These are phyloP conservation scores for Cryptosporidium sp. DNA, from an alignment of 169 alveolate species.

Conservation along the genomic window DNA sequence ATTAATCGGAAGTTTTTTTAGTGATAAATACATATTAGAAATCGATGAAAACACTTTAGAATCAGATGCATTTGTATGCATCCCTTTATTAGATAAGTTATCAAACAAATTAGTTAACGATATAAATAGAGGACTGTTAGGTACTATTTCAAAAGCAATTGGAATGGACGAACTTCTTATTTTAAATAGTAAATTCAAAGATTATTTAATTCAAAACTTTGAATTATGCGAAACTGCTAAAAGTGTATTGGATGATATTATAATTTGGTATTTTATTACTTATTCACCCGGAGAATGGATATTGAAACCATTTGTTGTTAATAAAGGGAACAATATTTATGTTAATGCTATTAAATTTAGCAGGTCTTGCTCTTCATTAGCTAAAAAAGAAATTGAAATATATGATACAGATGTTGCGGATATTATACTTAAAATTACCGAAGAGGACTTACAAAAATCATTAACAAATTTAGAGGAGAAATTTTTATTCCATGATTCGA, in stretches of 20 bases:
- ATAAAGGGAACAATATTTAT: neutral
- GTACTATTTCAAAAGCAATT: conserved; percentile 1
- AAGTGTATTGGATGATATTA: neutral
- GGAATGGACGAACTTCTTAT: conserved; percentile 11
- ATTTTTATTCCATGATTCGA: conserved; percentile 37
- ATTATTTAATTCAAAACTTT: conserved; percentile 7
- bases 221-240: conserved; percentile 16
- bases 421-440: conserved; percentile 20
- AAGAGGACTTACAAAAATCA: conserved; percentile 39
- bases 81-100: conserved; percentile 2
- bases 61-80: conserved; percentile 29
- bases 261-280: conserved; percentile 47
- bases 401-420: conserved; percentile 48
- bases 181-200: neutral
- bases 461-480: conserved; percentile 38
- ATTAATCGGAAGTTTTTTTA: conserved; percentile 1
- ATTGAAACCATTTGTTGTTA: conserved; percentile 45
- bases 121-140: conserved; percentile 17
- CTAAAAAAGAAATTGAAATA: conserved; percentile 33
- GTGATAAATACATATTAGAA: conserved; percentile 4
- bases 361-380: conserved; percentile 1
- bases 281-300: conserved; percentile 43
- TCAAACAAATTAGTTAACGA: conserved; percentile 22
- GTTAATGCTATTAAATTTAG: conserved; percentile 41
- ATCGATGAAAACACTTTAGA: neutral